Evolutionary conservation across 257 asterid species (phyloP).

Genomic region (Primulina tabacum): DNA sequence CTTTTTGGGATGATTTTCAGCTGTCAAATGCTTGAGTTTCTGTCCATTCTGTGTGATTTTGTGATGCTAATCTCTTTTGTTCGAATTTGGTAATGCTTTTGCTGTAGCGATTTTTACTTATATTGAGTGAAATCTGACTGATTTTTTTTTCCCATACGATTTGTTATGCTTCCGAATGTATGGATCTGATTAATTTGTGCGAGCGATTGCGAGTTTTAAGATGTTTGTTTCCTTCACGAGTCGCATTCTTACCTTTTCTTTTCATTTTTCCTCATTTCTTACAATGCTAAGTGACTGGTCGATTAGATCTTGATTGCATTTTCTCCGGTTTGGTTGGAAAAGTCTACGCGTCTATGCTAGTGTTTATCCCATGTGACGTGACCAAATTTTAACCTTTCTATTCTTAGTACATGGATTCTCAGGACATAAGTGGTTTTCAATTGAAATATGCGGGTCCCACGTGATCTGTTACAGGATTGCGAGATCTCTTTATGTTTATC

Average conservation of each 20-base stretch:
- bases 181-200: constrained; percentile 9
- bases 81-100: constrained; percentile 8
- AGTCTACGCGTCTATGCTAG: no score
- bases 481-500: no score
- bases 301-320: neutral
- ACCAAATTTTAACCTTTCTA: neutral
- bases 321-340: neutral
- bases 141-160: neutral
- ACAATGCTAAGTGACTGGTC: constrained; percentile 3
- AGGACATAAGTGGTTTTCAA: no score
- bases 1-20: constrained; percentile 5
- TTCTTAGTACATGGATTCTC: no score
- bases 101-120: neutral
- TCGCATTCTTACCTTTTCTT: neutral
- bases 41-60: no score
- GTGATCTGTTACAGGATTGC: no score
- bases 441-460: no score
- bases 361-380: neutral
- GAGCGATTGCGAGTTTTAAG: neutral
- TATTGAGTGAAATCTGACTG: neutral
- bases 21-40: constrained; percentile 1
- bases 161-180: neutral
- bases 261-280: no score
- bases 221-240: neutral
- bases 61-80: neutral